These are phyloP conservation scores for Colletotrichum sidae DNA, from an alignment of 2,329 filamentous ascomycete species.

Conservation along the genomic window DNA sequence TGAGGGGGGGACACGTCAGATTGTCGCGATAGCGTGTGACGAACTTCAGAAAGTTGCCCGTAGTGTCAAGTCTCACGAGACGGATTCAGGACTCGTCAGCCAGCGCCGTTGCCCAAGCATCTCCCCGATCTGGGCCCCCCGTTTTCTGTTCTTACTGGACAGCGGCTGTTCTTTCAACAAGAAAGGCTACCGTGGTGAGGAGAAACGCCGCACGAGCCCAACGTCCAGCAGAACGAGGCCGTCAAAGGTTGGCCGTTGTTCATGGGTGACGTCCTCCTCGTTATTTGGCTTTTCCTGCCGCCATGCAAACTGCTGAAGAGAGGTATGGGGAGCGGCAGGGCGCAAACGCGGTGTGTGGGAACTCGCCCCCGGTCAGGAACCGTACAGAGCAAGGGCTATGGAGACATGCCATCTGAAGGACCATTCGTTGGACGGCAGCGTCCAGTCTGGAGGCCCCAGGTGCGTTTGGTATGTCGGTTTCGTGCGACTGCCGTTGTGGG, in stretches of 20 bases:
- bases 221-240: background rate
- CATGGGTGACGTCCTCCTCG: background rate
- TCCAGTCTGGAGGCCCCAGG: slow-evolving; percentile 12
- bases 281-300: slow-evolving; percentile 17
- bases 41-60: background rate
- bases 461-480: slow-evolving; percentile 36
- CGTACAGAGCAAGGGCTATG: slow-evolving; percentile 6
- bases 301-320: slow-evolving; percentile 13
- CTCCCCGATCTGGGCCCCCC: too few species aligned
- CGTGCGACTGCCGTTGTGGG: slow-evolving; percentile 32
- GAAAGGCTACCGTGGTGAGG: background rate
- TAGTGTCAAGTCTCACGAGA: too few species aligned
- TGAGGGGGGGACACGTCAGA: slow-evolving; percentile 9
- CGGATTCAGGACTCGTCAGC: too few species aligned
- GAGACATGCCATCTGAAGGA: slow-evolving; percentile 37
- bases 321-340: slow-evolving; percentile 19
- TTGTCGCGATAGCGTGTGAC: slow-evolving; percentile 16
- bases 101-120: too few species aligned
- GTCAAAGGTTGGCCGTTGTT: slow-evolving; percentile 8
- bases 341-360: slow-evolving; percentile 7
- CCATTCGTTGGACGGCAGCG: slow-evolving; percentile 28
- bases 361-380: slow-evolving; percentile 14
- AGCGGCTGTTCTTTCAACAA: slow-evolving; percentile 17
- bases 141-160: background rate
- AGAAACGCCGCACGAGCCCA: slow-evolving; percentile 23